Evolutionary conservation across 2,329 filamentous ascomycete species (phyloP).

Genomic region (Didymella glomerata): DNA sequence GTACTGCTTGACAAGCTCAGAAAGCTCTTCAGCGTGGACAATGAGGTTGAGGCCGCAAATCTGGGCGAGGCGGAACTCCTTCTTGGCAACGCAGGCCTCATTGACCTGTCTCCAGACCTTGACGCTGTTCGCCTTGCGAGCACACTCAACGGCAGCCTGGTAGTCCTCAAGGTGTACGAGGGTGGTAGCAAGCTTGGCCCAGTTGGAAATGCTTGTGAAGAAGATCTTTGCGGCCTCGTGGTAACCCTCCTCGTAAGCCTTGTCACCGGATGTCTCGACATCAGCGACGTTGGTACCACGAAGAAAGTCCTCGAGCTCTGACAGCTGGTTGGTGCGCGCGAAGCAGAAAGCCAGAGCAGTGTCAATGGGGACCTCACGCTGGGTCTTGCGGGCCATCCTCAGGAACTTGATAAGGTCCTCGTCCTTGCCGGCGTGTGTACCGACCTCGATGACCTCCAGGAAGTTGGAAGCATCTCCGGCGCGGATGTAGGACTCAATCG

Average conservation of each 20-base stretch:
- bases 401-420: conserved; percentile 97
- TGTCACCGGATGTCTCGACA: conserved; percentile 95
- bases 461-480: conserved; percentile 93
- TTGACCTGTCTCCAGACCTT: conserved; percentile 99
- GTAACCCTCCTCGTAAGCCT: conserved; percentile 92
- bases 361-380: conserved; percentile 91
- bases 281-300: conserved; percentile 93
- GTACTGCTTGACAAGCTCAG: conserved; percentile 93
- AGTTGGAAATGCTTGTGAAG: conserved; percentile 98
- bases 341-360: conserved; percentile 94
- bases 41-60: conserved; percentile 99
- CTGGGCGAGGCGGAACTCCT: conserved; percentile 97
- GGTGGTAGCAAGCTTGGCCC: conserved; percentile 97
- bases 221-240: conserved; percentile 99
- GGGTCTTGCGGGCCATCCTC: conserved; percentile 95
- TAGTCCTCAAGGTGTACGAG: conserved; percentile 97
- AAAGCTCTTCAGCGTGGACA: conserved; percentile 93
- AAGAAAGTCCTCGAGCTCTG: conserved; percentile 95
- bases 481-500: conserved; percentile 97
- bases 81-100: conserved; percentile 94
- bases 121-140: conserved; percentile 97
- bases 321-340: conserved; percentile 87
- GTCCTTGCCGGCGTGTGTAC: conserved; percentile 94
- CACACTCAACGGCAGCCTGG: conserved; percentile 96
- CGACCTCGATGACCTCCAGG: conserved; percentile 93